These are phyloP conservation scores for Chlamydomonas urium DNA, from an alignment of 139 green algal species.

Conservation along the genomic window DNA sequence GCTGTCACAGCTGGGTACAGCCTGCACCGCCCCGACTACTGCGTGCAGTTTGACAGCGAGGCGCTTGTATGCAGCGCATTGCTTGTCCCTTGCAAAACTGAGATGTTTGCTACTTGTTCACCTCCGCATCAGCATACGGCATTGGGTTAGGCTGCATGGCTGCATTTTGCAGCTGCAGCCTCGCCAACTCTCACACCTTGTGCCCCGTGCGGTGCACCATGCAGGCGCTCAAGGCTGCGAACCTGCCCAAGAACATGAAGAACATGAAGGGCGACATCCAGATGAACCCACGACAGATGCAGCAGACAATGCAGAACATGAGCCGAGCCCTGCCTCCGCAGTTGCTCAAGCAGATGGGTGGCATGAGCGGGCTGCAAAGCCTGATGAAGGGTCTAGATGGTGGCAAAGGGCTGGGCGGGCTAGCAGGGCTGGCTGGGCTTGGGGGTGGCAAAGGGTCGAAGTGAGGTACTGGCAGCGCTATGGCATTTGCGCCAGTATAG, in stretches of 20 bases:
- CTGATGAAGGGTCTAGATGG: constrained; percentile 78
- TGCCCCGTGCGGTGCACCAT: constrained; percentile 42
- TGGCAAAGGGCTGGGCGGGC: constrained; percentile 8
- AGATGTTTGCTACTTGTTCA: too few relatives aligned
- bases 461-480: too few relatives aligned
- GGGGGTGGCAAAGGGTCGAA: not conserved
- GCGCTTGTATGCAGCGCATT: too few relatives aligned
- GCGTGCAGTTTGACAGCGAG: too few relatives aligned
- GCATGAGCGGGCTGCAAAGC: constrained; percentile 76
- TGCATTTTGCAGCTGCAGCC: not conserved
- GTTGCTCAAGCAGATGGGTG: constrained; percentile 94
- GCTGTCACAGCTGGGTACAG: too few relatives aligned
- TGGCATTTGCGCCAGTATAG: too few relatives aligned
- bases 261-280: constrained; percentile 64
- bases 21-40: too few relatives aligned
- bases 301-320: constrained; percentile 78
- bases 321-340: constrained; percentile 80
- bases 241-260: constrained; percentile 82
- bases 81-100: too few relatives aligned
- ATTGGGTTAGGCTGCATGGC: too few relatives aligned
- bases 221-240: constrained; percentile 84
- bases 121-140: too few relatives aligned
- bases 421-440: constrained; percentile 1
- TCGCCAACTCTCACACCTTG: constrained; percentile 8
- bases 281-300: constrained; percentile 79